These are phyloP conservation scores for Trichosporon sp. DNA, from an alignment of 1,284 basidiomycete species.

Conservation along the genomic window DNA sequence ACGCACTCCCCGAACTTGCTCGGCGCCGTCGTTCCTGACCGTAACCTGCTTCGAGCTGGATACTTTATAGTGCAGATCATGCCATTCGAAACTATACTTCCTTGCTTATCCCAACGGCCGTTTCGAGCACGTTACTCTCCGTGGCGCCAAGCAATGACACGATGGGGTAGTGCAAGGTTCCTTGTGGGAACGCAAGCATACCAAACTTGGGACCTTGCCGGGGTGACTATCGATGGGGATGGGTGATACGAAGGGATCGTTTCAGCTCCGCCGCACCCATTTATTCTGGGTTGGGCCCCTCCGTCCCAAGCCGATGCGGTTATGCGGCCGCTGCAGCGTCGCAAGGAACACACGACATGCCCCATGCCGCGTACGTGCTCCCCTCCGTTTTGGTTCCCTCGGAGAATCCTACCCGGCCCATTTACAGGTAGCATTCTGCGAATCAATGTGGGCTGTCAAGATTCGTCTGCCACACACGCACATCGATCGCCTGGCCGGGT, in stretches of 20 bases:
- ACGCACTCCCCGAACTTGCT: too few relatives aligned
- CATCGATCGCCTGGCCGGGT: background rate
- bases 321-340: background rate
- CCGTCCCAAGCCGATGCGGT: background rate
- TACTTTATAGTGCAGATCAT: too few relatives aligned
- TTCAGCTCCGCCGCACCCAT: background rate
- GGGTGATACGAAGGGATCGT: background rate
- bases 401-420: background rate
- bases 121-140: too few relatives aligned
- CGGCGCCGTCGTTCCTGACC: too few relatives aligned
- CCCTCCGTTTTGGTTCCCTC: background rate
- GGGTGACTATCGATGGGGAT: background rate
- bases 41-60: too few relatives aligned
- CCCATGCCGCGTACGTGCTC: background rate
- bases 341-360: background rate
- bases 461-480: constrained; percentile 3
- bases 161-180: too few relatives aligned
- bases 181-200: too few relatives aligned
- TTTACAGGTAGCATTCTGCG: background rate
- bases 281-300: constrained; percentile 4
- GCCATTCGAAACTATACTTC: too few relatives aligned
- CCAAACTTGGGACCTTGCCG: background rate
- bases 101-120: too few relatives aligned
- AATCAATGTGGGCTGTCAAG: background rate
- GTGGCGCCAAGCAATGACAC: too few relatives aligned